A percentile compares a stretch with the other conserved stretches of the same genome.
These are phyloP conservation scores for Dittrichia graveolens DNA, from an alignment of 129 eudicot species.

Conservation along the genomic window DNA sequence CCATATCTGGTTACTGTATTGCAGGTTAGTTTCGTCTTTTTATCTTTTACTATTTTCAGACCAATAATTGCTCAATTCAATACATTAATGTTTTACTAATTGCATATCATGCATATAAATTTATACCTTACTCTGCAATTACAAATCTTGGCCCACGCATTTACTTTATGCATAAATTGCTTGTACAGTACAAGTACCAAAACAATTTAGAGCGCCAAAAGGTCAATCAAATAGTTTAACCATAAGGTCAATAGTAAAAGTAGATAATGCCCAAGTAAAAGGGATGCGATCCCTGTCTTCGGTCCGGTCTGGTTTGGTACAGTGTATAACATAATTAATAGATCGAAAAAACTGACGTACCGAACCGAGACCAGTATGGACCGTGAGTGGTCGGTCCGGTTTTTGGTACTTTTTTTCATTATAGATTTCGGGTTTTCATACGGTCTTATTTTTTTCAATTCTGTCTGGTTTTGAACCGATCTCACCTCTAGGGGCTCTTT, in stretches of 20 bases:
- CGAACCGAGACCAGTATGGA: too few species aligned
- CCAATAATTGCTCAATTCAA: conserved; percentile 11
- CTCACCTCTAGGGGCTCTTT: background rate
- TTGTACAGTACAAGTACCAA: background rate
- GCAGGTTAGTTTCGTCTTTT: conserved; percentile 60
- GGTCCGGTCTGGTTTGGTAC: too few species aligned
- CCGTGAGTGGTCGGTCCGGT: too few species aligned
- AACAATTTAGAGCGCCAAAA: background rate
- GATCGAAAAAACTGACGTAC: too few species aligned
- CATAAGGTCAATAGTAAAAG: too few species aligned
- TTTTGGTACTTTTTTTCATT: too few species aligned
- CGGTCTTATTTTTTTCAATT: too few species aligned
- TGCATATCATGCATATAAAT: conserved; percentile 13
- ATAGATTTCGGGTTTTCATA: too few species aligned
- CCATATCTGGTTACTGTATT: conserved; percentile 90
- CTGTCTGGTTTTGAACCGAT: too few species aligned
- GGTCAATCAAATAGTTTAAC: background rate
- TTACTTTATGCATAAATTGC: background rate
- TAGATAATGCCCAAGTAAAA: too few species aligned
- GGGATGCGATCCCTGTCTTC: too few species aligned
- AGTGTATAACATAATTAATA: background rate
- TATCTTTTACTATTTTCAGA: background rate
- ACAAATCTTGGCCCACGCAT: too few species aligned
- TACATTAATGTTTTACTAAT: background rate
- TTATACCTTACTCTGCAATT: background rate